Evolutionary conservation across 345 rosid genomes (phyloP).

Genomic region (Salix viminalis): DNA sequence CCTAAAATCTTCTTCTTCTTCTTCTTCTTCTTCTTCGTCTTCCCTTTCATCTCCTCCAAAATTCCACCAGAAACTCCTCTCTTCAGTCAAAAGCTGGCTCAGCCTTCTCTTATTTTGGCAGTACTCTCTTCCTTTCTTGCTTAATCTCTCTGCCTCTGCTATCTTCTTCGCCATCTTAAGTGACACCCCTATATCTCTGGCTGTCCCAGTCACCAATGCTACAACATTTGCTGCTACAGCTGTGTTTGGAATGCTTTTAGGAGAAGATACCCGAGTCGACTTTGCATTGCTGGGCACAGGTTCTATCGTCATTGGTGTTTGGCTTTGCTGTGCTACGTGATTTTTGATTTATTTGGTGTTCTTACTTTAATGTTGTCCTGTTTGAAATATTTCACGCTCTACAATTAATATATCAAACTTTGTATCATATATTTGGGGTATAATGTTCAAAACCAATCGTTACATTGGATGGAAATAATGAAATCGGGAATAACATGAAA

Average conservation of each 20-base stretch:
- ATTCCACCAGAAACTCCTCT: constrained; percentile 37
- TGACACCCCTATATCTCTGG: constrained; percentile 69
- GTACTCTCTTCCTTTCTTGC: constrained; percentile 72
- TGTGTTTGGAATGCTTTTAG: constrained; percentile 61
- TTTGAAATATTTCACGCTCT: not conserved
- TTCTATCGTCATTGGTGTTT: constrained; percentile 66
- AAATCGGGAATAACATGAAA: not conserved
- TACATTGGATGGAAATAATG: not conserved
- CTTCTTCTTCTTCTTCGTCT: constrained; percentile 19
- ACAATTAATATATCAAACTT: not conserved
- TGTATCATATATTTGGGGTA: no score
- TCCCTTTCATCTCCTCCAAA: constrained; percentile 9
- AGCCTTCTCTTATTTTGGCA: constrained; percentile 78
- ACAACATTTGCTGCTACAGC: constrained; percentile 93
- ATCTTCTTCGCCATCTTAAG: constrained; percentile 72
- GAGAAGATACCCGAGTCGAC: constrained; percentile 61
- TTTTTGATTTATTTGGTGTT: not conserved
- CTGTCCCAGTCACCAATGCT: constrained; percentile 90
- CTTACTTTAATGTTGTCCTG: not conserved
- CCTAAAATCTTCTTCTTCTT: constrained; percentile 20
- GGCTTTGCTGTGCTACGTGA: constrained; percentile 58
- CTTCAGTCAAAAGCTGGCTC: constrained; percentile 42
- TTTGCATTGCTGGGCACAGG: constrained; percentile 58
- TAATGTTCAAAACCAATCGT: not conserved
- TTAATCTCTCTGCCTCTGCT: constrained; percentile 88